Evolutionary conservation across 805 yeast species (phyloP).

Genomic region (Wickerhamiella qilinensis): DNA sequence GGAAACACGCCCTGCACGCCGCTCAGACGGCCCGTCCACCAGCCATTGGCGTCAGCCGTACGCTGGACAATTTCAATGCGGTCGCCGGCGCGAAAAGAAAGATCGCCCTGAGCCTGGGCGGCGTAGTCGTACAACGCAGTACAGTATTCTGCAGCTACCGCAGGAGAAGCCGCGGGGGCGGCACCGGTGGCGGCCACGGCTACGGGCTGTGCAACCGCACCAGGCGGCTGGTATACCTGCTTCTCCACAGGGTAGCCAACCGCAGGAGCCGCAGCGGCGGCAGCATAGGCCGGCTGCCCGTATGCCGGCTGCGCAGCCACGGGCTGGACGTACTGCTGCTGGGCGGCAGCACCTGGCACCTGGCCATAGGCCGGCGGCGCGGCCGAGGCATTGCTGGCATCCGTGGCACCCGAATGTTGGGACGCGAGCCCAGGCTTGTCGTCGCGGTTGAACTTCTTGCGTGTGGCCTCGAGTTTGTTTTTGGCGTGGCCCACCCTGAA

Average conservation of each 20-base stretch:
- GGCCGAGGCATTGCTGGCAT: slow-evolving; percentile 18
- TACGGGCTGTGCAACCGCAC: slow-evolving; percentile 9
- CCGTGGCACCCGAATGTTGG: slow-evolving; percentile 15
- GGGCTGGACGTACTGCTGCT: slow-evolving; percentile 18
- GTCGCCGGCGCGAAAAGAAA: slow-evolving; percentile 76
- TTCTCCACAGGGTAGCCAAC: slow-evolving; percentile 17
- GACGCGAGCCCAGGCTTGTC: slow-evolving; percentile 26
- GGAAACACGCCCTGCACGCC: slow-evolving; percentile 90
- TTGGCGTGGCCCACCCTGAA: slow-evolving; percentile 83
- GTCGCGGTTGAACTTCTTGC: slow-evolving; percentile 38
- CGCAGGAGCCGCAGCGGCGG: slow-evolving; percentile 13
- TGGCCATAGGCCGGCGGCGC: slow-evolving; percentile 20
- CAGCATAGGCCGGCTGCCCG: slow-evolving; percentile 15
- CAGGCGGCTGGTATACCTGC: slow-evolving; percentile 9
- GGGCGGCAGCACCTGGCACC: slow-evolving; percentile 14
- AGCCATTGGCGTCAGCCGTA: slow-evolving; percentile 73
- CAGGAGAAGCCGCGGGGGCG: slow-evolving; percentile 11
- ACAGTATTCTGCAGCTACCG: slow-evolving; percentile 31
- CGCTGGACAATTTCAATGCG: slow-evolving; percentile 69
- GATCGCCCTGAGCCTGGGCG: slow-evolving; percentile 88
- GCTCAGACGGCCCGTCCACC: slow-evolving; percentile 92
- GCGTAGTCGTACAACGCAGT: slow-evolving; percentile 83
- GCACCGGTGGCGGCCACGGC: slow-evolving; percentile 10
- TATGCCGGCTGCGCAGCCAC: slow-evolving; percentile 14
- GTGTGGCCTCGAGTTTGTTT: slow-evolving; percentile 67